Conservation (phyloP, 148 eudicot genomes). For the Camellia sinensis region DNA sequence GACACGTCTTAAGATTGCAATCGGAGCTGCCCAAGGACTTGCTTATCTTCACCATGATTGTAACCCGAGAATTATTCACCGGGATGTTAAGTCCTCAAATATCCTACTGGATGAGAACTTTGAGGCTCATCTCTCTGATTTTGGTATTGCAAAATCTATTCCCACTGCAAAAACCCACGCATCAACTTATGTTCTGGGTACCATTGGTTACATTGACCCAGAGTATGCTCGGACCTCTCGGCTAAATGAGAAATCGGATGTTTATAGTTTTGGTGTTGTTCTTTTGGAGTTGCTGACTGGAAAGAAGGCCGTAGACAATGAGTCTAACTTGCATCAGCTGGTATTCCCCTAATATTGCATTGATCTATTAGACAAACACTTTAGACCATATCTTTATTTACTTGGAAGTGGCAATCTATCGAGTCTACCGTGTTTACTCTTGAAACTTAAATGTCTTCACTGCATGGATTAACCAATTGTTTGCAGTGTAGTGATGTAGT, state of each 20-base stretch:
- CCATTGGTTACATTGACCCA: conserved; percentile 76
- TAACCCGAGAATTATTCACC: conserved; percentile 59
- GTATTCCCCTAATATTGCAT: conserved; percentile 20
- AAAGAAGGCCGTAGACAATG: conserved; percentile 63
- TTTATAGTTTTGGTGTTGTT: conserved; percentile 70
- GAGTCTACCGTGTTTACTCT: not conserved
- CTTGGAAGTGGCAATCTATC: not conserved
- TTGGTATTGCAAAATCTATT: conserved; percentile 65
- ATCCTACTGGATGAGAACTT: conserved; percentile 64
- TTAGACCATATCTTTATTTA: not conserved
- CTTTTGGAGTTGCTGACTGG: conserved; percentile 70
- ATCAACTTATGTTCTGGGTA: conserved; percentile 62
- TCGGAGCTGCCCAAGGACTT: conserved; percentile 77
- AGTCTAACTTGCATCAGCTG: conserved; percentile 69
- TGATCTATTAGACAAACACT: not conserved
- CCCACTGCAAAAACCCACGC: conserved; percentile 58
- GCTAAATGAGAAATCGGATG: conserved; percentile 67
- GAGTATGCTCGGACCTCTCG: conserved; percentile 72
- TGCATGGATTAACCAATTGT: not conserved
- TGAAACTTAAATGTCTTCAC: not conserved
- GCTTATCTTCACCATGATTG: conserved; percentile 81
- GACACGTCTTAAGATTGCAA: conserved; percentile 55
- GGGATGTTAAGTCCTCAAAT: conserved; percentile 76
- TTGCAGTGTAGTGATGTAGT: not conserved
- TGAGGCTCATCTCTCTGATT: conserved; percentile 67